Base-by-base conservation (phyloP, 75 land plant genomes). In the Isoetes taiwanensis region DNA sequence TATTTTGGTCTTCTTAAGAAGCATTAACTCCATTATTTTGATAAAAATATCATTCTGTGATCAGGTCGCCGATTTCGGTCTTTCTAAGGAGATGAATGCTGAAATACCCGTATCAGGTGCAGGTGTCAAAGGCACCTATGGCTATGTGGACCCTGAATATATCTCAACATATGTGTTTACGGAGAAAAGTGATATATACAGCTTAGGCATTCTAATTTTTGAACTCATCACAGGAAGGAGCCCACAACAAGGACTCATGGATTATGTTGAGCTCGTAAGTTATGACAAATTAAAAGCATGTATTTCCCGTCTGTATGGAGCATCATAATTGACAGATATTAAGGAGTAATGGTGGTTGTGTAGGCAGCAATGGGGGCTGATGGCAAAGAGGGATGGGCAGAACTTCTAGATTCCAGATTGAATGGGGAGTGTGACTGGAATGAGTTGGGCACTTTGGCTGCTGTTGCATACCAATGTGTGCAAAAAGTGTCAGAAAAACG, bases 51-150 rank as follows among this genome's bases (percentile, higher is more conserved):
- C n/a, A n/a, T 24, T 17, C 25, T 16, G 38, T 35, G 50, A 54
- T 5, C 68, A 86, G 93, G 88, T 86, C 19, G 83, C 93, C 54
- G 93, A 86, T 59, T 86, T 86, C 73, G 93, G 93, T 34, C 77
- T 86, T 58, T 86, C 93, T 38, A 72, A 76, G 54, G 93, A 83
- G 70, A 81, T 72, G 40, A 59, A 72, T 63, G 64, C 63, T 1
- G 65, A 42, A 37, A 54, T 37, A 25, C 77, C 72, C 27, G 76
- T 68, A 11, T 70, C 81, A 2, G 76, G 72, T n/a, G n/a, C 26
- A 48, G 58, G 50, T 67, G 37, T 83, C 26, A 64, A 71, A 17
- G 93, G 93, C 34, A 86, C 93, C 6, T 83, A 69, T 63, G 93
- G 93, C 24, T 86, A 86, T 68, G 74, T 86, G 33, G 93, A 86